phyloP scores from a whole-genome alignment of 805 yeast species.

The Middelhovenomyces tepae region DNA sequence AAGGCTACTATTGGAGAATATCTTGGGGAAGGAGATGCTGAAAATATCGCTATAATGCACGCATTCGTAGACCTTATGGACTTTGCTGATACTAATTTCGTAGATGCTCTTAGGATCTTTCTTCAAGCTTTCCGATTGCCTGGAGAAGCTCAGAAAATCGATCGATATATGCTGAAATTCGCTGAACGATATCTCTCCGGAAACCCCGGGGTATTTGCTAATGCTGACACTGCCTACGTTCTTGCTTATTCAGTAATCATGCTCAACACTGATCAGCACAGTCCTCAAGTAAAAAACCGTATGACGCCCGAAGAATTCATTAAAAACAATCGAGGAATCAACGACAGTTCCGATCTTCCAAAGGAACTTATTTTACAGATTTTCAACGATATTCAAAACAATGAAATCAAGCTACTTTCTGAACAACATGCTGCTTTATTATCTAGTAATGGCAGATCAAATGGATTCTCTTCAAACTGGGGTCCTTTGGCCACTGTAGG shows the following conservation, averaged over 20 bases:
- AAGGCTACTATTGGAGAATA: slow-evolving; percentile 83
- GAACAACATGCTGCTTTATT: slow-evolving; percentile 90
- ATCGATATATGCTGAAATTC: slow-evolving; percentile 91
- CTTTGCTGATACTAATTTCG: slow-evolving; percentile 58
- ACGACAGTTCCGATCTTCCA: slow-evolving; percentile 81
- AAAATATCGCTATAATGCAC: slow-evolving; percentile 78
- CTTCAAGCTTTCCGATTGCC: slow-evolving; percentile 88
- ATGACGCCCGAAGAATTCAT: slow-evolving; percentile 87
- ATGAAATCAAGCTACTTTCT: slow-evolving; percentile 85
- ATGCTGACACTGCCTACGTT: slow-evolving; percentile 90
- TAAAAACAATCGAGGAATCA: slow-evolving; percentile 82
- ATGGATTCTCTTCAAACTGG: slow-evolving; percentile 25
- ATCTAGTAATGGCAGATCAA: slow-evolving; percentile 44
- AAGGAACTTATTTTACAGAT: slow-evolving; percentile 59
- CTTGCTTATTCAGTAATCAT: slow-evolving; percentile 85
- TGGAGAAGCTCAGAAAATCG: slow-evolving; percentile 97
- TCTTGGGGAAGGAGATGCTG: slow-evolving; percentile 79
- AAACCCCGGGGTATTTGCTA: slow-evolving; percentile 79
- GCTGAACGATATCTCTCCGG: slow-evolving; percentile 87
- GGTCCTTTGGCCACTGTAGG: slow-evolving; percentile 40
- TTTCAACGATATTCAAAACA: slow-evolving; percentile 65
- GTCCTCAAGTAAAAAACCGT: slow-evolving; percentile 71
- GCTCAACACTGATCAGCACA: slow-evolving; percentile 92
- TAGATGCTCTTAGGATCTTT: slow-evolving; percentile 76
- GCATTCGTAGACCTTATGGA: slow-evolving; percentile 86